phyloP scores from a whole-genome alignment of 805 yeast species.

The Cyberlindnera subsufficiens region DNA sequence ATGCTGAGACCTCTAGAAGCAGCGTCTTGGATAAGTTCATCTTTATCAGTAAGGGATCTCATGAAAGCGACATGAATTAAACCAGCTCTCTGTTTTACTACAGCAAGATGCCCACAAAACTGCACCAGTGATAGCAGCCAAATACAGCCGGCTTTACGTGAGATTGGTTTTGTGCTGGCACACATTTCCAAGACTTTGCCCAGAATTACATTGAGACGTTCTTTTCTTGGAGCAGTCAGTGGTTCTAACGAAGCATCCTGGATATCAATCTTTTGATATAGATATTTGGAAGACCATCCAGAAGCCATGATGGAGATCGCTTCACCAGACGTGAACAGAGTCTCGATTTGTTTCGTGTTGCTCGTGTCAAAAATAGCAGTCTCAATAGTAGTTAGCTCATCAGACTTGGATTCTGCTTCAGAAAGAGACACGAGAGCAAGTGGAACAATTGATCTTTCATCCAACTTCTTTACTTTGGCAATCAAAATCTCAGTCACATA shows the following conservation, averaged over 20 bases:
- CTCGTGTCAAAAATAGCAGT: constrained; percentile 51
- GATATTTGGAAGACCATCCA: constrained; percentile 66
- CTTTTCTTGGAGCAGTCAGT: constrained; percentile 5
- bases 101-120: constrained; percentile 49
- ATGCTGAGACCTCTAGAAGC: constrained; percentile 86
- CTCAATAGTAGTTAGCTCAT: constrained; percentile 25
- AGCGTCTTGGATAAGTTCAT: constrained; percentile 85
- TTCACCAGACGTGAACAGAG: constrained; percentile 76
- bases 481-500: constrained; percentile 26
- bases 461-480: constrained; percentile 43
- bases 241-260: constrained; percentile 25
- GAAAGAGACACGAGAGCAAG: constrained; percentile 49
- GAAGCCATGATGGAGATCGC: constrained; percentile 65
- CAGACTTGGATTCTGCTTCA: constrained; percentile 20
- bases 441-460: constrained; percentile 53
- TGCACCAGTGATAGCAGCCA: constrained; percentile 82
- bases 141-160: constrained; percentile 73
- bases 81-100: constrained; percentile 38
- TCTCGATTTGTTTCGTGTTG: constrained; percentile 67
- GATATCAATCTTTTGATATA: constrained; percentile 51
- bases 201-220: constrained; percentile 31
- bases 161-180: constrained; percentile 61
- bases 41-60: constrained; percentile 72
- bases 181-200: constrained; percentile 46
- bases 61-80: constrained; percentile 70